phyloP scores from a whole-genome alignment of 139 green algal species.

The Chlamydomonas asymmetrica region DNA sequence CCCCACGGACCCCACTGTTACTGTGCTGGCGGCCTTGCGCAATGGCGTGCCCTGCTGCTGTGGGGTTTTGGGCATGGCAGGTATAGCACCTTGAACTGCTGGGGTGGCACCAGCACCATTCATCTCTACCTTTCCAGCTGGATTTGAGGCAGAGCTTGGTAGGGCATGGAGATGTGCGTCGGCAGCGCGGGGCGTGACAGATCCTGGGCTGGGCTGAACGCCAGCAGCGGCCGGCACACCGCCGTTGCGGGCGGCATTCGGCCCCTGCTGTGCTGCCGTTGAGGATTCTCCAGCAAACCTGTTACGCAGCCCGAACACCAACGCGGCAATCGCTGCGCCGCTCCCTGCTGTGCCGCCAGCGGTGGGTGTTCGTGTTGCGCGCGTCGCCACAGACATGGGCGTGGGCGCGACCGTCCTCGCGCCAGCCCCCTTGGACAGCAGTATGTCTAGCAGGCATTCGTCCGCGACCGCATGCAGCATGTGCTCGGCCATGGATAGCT shows the following conservation, averaged over 20 bases:
- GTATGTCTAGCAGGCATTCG: too few species aligned
- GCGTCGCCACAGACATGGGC: constrained; percentile 4
- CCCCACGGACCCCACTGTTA: neutral
- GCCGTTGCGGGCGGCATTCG: neutral
- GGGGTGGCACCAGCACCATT: too few species aligned
- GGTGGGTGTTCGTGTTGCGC: neutral
- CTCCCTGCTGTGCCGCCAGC: neutral
- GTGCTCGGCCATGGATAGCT: constrained; percentile 48
- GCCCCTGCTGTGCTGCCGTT: neutral
- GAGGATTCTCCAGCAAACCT: neutral
- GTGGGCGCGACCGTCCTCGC: neutral
- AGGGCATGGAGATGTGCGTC: too few species aligned
- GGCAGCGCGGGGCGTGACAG: too few species aligned
- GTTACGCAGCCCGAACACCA: neutral
- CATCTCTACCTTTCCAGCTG: too few species aligned
- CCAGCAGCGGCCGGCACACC: too few species aligned
- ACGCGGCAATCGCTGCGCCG: neutral
- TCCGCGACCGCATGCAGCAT: constrained; percentile 50
- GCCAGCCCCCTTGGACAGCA: neutral
- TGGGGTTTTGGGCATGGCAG: too few species aligned
- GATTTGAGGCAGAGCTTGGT: too few species aligned
- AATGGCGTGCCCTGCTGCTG: neutral
- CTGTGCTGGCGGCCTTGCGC: neutral
- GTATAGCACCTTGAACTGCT: too few species aligned
- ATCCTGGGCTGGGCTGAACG: too few species aligned